Base-by-base conservation (phyloP, 208 protist genomes). In the Plasmodiophora brassicae region DNA sequence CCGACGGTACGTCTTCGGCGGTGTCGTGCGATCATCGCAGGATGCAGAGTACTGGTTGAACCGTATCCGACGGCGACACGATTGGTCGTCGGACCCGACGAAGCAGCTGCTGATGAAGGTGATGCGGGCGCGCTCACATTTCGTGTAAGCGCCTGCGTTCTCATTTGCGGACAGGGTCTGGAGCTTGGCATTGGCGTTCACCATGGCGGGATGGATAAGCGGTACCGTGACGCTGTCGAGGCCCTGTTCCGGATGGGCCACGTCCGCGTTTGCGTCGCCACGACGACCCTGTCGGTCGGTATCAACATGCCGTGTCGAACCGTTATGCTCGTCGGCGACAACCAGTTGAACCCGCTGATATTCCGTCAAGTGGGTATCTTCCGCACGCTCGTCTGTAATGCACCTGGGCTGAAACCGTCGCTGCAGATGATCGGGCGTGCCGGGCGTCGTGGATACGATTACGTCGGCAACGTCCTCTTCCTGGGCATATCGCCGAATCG, bases 271-370 rank as follows among this genome's bases (percentile, higher is more conserved):
- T 57, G 50, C 84, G 94, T 97, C 87, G 93, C 95, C 36, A 98
- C 96, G 5, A 94, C 94, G 87, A 97, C 96, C 45, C 93, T 98
- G 41, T 95, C 96, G n/a, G 92, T 98, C 10, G 96, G 97, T 57
- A 94, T 98, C 84, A 95, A 98, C 93, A 97, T 96, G 91, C 97
- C 97, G 0, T 97, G 95, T 91, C 95, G 94, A 71, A 96, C 95
- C 84, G 96, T 97, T 57, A 95, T 97, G 25, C 93, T 98, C 46
- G 93, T 94, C 25, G 96, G 95, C 87, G 96, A 97, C 87, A 91
- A 96, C 44, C 92, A 96, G 87, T 94, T 98, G 28, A 96, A 97
- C 90, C 92, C 96, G 71, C 94, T 96, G 45, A 93, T 95, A 85
- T 98, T 96, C 89, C 93, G 96, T 32, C n/a, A n/a, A n/a, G n/a